Evolutionary conservation across 352 stramenopile genomes (phyloP).

Genomic region (Phytophthora cajani): DNA sequence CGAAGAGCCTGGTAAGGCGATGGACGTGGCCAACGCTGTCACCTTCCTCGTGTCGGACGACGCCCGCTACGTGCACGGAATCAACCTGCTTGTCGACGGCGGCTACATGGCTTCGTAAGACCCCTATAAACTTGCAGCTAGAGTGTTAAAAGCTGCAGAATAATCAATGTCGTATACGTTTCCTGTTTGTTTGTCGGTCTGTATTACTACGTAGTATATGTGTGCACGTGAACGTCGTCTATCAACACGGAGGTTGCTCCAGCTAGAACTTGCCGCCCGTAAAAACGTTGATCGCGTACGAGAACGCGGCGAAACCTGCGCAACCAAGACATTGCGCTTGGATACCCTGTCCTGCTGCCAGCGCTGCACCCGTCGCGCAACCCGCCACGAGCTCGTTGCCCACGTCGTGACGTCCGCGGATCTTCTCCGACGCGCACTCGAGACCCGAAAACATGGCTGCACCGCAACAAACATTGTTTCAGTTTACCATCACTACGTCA

Average conservation of each 20-base stretch:
- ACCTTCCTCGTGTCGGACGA: conserved; percentile 72
- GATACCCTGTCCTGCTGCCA: conserved; percentile 93
- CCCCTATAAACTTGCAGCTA: conserved; percentile 2
- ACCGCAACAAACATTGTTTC: background rate
- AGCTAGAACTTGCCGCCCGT: conserved; percentile 80
- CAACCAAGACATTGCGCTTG: conserved; percentile 95
- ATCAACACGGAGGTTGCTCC: conserved; percentile 14
- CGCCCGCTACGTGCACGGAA: conserved; percentile 66
- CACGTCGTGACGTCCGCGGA: conserved; percentile 94
- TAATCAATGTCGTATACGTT: background rate
- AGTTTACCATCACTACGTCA: no score
- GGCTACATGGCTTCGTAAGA: conserved; percentile 61
- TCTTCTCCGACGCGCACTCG: conserved; percentile 95
- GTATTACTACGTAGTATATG: conserved; percentile 15
- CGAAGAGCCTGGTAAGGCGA: conserved; percentile 59
- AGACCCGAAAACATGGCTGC: conserved; percentile 94
- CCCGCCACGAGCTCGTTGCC: conserved; percentile 94
- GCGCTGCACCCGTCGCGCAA: conserved; percentile 95
- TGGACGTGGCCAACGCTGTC: conserved; percentile 76
- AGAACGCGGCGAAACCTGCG: conserved; percentile 93
- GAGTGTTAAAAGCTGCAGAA: background rate
- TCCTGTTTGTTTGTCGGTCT: conserved; percentile 2
- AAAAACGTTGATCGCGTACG: conserved; percentile 89
- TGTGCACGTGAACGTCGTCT: conserved; percentile 16
- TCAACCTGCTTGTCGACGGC: conserved; percentile 69